Evolutionary conservation across 805 yeast genomes (phyloP).

Genomic region (Hanseniaspora clermontiae): DNA sequence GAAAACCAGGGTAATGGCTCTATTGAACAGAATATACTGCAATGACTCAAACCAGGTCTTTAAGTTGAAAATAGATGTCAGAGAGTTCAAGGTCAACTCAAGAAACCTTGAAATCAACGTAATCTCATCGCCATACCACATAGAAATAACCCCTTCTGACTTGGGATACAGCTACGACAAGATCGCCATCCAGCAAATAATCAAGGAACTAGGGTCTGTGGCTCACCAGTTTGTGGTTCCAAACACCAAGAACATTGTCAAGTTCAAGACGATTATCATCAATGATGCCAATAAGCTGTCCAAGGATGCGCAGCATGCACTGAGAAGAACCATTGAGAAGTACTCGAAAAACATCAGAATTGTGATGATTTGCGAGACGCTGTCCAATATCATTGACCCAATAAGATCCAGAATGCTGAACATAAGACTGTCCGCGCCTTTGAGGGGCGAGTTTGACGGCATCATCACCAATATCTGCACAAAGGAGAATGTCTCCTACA

Average conservation of each 20-base stretch:
- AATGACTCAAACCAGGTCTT: slow-evolving; percentile 58
- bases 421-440: slow-evolving; percentile 79
- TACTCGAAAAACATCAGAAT: slow-evolving; percentile 78
- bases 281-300: slow-evolving; percentile 84
- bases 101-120: slow-evolving; percentile 82
- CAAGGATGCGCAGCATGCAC: slow-evolving; percentile 90
- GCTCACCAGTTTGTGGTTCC: slow-evolving; percentile 41
- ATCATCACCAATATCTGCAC: slow-evolving; percentile 46
- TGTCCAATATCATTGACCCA: slow-evolving; percentile 86
- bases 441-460: slow-evolving; percentile 39
- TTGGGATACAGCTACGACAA: slow-evolving; percentile 85
- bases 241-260: slow-evolving; percentile 34
- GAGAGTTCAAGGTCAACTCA: slow-evolving; percentile 62
- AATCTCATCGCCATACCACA: slow-evolving; percentile 79
- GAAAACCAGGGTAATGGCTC: slow-evolving; percentile 78
- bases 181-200: slow-evolving; percentile 82
- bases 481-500: slow-evolving; percentile 36
- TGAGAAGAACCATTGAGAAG: slow-evolving; percentile 92
- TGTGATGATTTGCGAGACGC: slow-evolving; percentile 73
- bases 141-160: slow-evolving; percentile 93
- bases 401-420: slow-evolving; percentile 84
- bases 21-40: slow-evolving; percentile 56
- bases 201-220: slow-evolving; percentile 89
- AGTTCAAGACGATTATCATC: slow-evolving; percentile 70
- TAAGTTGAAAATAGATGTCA: slow-evolving; percentile 77